Evolutionary conservation across 2,329 filamentous ascomycete species (phyloP).

Genomic region (Lasiodiplodia citricola): DNA sequence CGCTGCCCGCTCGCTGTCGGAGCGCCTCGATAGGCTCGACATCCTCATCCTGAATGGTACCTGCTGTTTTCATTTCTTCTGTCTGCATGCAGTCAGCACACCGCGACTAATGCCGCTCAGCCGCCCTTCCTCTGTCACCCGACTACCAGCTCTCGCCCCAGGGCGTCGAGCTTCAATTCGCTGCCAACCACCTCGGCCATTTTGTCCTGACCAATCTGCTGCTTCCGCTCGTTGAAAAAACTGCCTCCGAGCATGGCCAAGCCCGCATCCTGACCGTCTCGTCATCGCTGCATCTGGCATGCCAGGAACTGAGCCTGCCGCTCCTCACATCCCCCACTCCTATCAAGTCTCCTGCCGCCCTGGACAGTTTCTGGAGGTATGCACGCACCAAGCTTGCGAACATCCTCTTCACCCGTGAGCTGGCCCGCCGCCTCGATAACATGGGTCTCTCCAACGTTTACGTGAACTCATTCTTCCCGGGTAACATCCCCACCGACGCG

Average conservation of each 20-base stretch:
- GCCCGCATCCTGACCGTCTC: constrained; percentile 30
- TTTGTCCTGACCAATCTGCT: constrained; percentile 31
- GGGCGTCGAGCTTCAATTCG: constrained; percentile 31
- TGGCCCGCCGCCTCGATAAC: constrained; percentile 34
- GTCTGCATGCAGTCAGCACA: constrained; percentile 17
- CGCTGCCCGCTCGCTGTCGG: constrained; percentile 33
- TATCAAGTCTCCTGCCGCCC: constrained; percentile 30
- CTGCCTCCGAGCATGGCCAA: constrained; percentile 18
- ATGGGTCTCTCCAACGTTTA: constrained; percentile 35
- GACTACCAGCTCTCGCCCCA: constrained; percentile 35
- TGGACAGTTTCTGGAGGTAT: constrained; percentile 41
- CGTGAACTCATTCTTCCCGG: constrained; percentile 41
- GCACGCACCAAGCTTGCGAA: constrained; percentile 41
- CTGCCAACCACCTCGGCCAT: constrained; percentile 32
- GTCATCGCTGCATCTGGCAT: constrained; percentile 38
- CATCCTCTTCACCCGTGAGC: constrained; percentile 41
- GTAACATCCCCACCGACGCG: constrained; percentile 41
- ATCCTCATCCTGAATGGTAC: constrained; percentile 34
- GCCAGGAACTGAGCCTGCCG: constrained; percentile 35
- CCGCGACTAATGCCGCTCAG: constrained; percentile 8
- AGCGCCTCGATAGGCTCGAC: constrained; percentile 35
- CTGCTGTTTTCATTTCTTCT: neutral
- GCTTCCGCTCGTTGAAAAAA: constrained; percentile 26
- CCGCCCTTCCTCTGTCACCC: constrained; percentile 31
- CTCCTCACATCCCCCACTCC: constrained; percentile 33